Base-by-base conservation (phyloP, 2,329 filamentous ascomycete genomes). In the Beauveria sp. region DNA sequence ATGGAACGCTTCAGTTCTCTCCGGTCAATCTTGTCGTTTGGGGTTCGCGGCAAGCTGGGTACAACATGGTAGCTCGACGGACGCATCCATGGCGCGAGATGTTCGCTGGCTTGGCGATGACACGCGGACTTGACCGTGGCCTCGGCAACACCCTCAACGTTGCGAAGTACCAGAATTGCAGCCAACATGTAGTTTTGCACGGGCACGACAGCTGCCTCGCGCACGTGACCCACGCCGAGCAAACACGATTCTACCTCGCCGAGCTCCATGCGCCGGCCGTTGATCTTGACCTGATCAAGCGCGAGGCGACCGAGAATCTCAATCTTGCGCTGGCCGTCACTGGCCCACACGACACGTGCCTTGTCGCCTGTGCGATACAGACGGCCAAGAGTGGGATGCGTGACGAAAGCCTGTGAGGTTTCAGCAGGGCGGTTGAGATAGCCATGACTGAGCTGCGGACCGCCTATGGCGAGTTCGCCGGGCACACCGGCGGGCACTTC, bases 201-300 rank as follows among this genome's bases (percentile, higher is more conserved):
- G 83, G 71, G 81, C 85, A 63, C 79, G 43, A 83, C 1, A 80
- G 79, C 0, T 73, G 71, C 9, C 71, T 77, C 70, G 64, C 75
- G 14, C 68, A 66, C 3, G 72, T 73, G 1, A 5, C 24, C 20
- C 31, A 51, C 56, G 3, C 20, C 3, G 3, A 46, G 43, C 14
- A 59, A 8, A 18, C 20, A 26, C 31, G 40, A 31, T 34, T 60
- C 57, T 16, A 60, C 31, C 10, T 60, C 57, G 26, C 26, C 26
- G 3, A 60, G 34, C 18, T 60, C 57, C 24, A 60, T 43, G 20
- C 57, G 57, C 3, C 57, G 48, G 34, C 57, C 57, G 24, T 60
- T 60, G 16, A 60, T 34, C 34, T 60, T 60, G 57, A 60, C 40
- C 40, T 60, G 57, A 24, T 60, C 57, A 9, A 40, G 26, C 12